Conservation (phyloP, 768 basidiomycete species). For the Leccinum aurantiacum region DNA sequence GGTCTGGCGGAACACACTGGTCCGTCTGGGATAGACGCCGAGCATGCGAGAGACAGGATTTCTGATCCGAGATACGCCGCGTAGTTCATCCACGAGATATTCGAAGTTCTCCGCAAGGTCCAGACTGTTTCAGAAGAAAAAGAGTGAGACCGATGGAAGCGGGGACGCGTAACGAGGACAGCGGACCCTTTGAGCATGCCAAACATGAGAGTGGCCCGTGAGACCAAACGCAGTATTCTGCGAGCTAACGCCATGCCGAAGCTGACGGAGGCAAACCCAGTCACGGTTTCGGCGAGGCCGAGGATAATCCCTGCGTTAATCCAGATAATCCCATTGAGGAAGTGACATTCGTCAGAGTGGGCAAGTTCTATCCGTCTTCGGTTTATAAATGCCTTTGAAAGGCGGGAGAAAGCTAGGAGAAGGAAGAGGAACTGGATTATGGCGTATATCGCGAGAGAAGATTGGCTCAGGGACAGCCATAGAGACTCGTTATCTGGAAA, state of each 20-base stretch:
- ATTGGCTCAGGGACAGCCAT: constrained; percentile 58
- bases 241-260: constrained; percentile 57
- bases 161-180: background rate
- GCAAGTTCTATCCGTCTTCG: constrained; percentile 52
- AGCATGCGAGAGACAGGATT: constrained; percentile 41
- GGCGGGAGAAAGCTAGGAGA: constrained; percentile 56
- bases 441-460: constrained; percentile 59
- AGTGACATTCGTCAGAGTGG: constrained; percentile 43
- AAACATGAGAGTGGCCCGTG: constrained; percentile 54
- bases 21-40: constrained; percentile 52
- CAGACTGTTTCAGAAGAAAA: constrained; percentile 36
- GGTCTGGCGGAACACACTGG: constrained; percentile 55
- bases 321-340: constrained; percentile 66
- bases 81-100: constrained; percentile 42
- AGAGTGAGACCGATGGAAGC: background rate
- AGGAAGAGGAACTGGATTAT: constrained; percentile 60
- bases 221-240: constrained; percentile 55
- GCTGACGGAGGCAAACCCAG: constrained; percentile 57
- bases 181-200: constrained; percentile 70
- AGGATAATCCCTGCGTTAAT: constrained; percentile 59
- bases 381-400: constrained; percentile 48
- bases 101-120: constrained; percentile 56
- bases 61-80: constrained; percentile 17
- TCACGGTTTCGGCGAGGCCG: constrained; percentile 60
- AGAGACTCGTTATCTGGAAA: constrained; percentile 41